Evolutionary conservation across 177 flowering plant species (phyloP).

Genomic region (Tripterygium wilfordii): DNA sequence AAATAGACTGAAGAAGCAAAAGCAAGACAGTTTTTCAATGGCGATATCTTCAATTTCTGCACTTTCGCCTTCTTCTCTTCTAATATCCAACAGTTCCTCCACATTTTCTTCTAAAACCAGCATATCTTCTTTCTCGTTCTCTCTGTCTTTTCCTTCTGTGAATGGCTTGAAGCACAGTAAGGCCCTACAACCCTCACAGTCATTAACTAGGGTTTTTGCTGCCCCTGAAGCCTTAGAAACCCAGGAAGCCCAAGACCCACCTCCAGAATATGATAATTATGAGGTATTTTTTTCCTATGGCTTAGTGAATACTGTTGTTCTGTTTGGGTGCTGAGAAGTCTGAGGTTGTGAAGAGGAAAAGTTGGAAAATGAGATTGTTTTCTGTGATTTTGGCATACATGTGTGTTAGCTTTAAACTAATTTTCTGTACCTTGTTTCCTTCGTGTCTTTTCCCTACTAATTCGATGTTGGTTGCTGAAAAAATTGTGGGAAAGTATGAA

Average conservation of each 20-base stretch:
- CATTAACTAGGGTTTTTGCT: conserved; percentile 38
- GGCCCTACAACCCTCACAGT: conserved; percentile 17
- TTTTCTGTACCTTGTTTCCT: neutral
- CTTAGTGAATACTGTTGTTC: no score
- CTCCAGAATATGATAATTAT: conserved; percentile 12
- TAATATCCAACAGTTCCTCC: conserved; percentile 25
- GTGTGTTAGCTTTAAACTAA: no score
- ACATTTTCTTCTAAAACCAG: conserved; percentile 15
- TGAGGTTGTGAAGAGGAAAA: no score
- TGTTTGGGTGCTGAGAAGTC: no score
- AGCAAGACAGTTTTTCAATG: conserved; percentile 24
- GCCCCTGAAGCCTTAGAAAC: conserved; percentile 59
- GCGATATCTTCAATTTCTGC: conserved; percentile 48
- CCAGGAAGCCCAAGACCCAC: conserved; percentile 19
- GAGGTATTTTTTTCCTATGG: conserved; percentile 19
- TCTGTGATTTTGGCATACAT: no score
- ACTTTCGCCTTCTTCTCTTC: conserved; percentile 28
- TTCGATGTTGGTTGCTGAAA: neutral
- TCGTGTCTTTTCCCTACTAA: neutral
- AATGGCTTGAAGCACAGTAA: conserved; percentile 9
- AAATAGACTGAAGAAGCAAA: no score
- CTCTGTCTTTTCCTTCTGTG: conserved; percentile 16
- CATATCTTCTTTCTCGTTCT: conserved; percentile 17
- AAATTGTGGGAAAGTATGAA: neutral
- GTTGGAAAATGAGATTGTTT: conserved; percentile 5